Evolutionary conservation across 768 basidiomycete species (phyloP).

Genomic region (Boletus subcaerulescens): DNA sequence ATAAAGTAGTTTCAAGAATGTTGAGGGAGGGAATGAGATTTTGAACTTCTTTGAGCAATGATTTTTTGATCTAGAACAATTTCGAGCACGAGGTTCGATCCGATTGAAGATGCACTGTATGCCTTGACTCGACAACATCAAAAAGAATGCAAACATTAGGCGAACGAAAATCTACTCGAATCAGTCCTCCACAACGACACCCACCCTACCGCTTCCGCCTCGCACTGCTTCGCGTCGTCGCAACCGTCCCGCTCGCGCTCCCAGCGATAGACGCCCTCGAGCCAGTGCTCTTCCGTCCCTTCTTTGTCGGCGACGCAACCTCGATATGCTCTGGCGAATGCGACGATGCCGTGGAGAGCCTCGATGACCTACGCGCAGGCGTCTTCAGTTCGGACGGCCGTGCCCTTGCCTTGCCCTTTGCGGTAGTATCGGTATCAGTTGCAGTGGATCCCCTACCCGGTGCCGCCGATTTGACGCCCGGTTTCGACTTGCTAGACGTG

Average conservation of each 20-base stretch:
- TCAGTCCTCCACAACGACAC: background rate
- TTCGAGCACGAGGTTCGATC: no score
- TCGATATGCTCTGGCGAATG: slow-evolving; percentile 32
- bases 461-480: slow-evolving; percentile 1
- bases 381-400: slow-evolving; percentile 22
- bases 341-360: slow-evolving; percentile 36
- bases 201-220: slow-evolving; percentile 29
- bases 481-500: slow-evolving; percentile 12
- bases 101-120: no score
- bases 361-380: slow-evolving; percentile 37
- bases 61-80: no score
- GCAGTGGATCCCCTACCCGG: background rate
- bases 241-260: slow-evolving; percentile 10
- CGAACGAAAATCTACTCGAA: slow-evolving; percentile 1
- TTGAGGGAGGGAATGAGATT: no score
- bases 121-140: background rate
- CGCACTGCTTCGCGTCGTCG: slow-evolving; percentile 29
- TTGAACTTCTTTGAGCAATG: no score
- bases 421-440: background rate
- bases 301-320: slow-evolving; percentile 22
- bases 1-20: no score
- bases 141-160: background rate
- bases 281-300: slow-evolving; percentile 21
- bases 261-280: slow-evolving; percentile 8
- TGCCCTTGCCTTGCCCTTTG: slow-evolving; percentile 19